phyloP scores from a whole-genome alignment of 2,329 filamentous ascomycete genomes.

The Paraconiothyrium sp. region DNA sequence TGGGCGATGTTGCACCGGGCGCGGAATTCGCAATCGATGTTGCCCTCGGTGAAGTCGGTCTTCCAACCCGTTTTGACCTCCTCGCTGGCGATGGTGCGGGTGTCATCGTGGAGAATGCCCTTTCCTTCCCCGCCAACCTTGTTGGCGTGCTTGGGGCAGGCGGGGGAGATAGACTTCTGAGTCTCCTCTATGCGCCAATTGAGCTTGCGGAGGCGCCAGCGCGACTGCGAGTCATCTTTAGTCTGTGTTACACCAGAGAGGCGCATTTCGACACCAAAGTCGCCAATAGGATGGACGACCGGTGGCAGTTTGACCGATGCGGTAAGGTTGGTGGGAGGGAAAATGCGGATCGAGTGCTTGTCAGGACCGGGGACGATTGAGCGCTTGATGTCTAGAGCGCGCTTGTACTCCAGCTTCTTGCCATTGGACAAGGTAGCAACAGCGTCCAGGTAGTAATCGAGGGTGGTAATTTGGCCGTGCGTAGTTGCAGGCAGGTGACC shows the following conservation, averaged over 20 bases:
- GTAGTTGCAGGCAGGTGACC: conserved; percentile 88
- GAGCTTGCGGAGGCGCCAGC: conserved; percentile 91
- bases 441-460: conserved; percentile 77
- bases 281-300: conserved; percentile 85
- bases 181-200: conserved; percentile 94
- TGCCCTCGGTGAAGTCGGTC: conserved; percentile 75
- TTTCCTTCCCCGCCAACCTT: conserved; percentile 73
- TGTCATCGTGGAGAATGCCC: conserved; percentile 77
- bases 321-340: conserved; percentile 94
- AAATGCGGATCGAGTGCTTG: conserved; percentile 91
- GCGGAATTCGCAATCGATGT: conserved; percentile 83
- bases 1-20: conserved; percentile 68
- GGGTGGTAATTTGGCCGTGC: conserved; percentile 74
- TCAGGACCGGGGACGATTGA: conserved; percentile 81
- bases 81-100: conserved; percentile 79
- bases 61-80: conserved; percentile 93
- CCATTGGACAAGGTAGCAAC: conserved; percentile 65
- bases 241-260: conserved; percentile 84
- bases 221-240: conserved; percentile 73
- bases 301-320: conserved; percentile 83
- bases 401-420: conserved; percentile 71
- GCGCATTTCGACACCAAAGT: conserved; percentile 80
- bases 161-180: conserved; percentile 78
- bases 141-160: conserved; percentile 78
- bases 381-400: conserved; percentile 77